Evolutionary conservation across 139 green algal genomes (phyloP), one percentile per base, ranked within the genome.

Genomic region (Tetradesmus lagerheimii): DNA sequence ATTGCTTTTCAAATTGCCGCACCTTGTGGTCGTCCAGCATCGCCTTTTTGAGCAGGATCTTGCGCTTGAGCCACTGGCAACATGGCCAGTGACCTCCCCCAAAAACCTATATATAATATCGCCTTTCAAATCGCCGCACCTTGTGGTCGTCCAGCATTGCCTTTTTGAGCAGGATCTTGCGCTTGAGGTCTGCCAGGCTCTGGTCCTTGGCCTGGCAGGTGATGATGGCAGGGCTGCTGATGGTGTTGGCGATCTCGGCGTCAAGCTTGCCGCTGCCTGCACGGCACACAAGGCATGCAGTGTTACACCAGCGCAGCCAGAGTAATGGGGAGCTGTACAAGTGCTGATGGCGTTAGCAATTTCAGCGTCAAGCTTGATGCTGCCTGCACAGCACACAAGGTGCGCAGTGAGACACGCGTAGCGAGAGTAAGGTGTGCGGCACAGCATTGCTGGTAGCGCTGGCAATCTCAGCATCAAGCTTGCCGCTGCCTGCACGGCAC

Each of bases 271-370:
- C 89, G 62, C 75, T 93, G 15, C 85, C 85, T 64, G 18, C 50
- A 64, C n/a, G n/a, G n/a, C n/a, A n/a, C n/a, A n/a, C n/a, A n/a
- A n/a, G n/a, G n/a, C n/a, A n/a, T n/a, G n/a, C n/a, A n/a, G n/a
- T n/a, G n/a, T n/a, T n/a, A n/a, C n/a, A n/a, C n/a, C n/a, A n/a
- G n/a, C n/a, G n/a, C n/a, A n/a, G n/a, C n/a, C n/a, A n/a, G n/a
- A n/a, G n/a, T n/a, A n/a, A n/a, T n/a, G n/a, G n/a, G n/a, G n/a
- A n/a, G n/a, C n/a, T 11, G 25, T 18, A 76, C 74, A 93, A 16
- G 89, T 80, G 91, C 97, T 94, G 12, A 97, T 88, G 53, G 97
- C 93, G 23, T 93, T 93, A n/a, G 94, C 94, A 31, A 97, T 64
- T 79, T 92, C 86, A 25, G 83, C 83, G 38, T 91, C 89, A 66